Evolutionary conservation across 352 stramenopile species (phyloP), one percentile per base, ranked within the genome.

Genomic region (Peronospora farinosa): DNA sequence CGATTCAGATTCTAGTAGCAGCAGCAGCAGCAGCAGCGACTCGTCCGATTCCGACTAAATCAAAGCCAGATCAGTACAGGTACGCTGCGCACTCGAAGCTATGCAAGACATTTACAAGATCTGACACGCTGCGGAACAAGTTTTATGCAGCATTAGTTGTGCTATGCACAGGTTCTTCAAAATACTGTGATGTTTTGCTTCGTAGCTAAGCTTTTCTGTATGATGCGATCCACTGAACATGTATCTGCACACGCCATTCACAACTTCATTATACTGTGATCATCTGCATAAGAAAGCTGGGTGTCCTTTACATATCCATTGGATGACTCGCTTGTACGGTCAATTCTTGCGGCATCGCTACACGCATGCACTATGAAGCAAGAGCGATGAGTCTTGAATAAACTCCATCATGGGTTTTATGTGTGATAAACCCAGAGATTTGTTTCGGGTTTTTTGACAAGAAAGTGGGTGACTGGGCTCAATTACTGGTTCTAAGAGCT

Each of bases 31-130:
- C 48, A 69, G 60, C 50, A 70, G 60, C 36, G 57, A 61, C 41
- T 71, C 57, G 31, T 70, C 63, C 31, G 53, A 68, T 51, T 85
- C 70, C n/a, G 64, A 67, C 36, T 80, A 68, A 36, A 52, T 40
- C 0, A 11, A 13, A 47, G 46, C 7, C n/a, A 27, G 53, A 30
- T 16, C 28, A 47, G 25, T 25, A 31, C 16, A 68, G 46, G 55
- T 65, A 54, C 57, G 60, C 19, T 32, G 19, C 50, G 27, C 32
- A 39, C 0, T 21, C n/a, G 7, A 52, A 17, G 15, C 17, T 50
- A 52, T 37, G 25, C 16, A 51, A 50, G 19, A 38, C 36, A 45
- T 25, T 44, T 11, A 5, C 23, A 27, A 46, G 5, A 33, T 53
- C 52, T 65, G 48, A 61, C 51, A 47, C 47, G 19, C 37, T 35